These are phyloP conservation scores for Artemisia argyi DNA, from an alignment of 129 eudicot species.

Conservation along the genomic window DNA sequence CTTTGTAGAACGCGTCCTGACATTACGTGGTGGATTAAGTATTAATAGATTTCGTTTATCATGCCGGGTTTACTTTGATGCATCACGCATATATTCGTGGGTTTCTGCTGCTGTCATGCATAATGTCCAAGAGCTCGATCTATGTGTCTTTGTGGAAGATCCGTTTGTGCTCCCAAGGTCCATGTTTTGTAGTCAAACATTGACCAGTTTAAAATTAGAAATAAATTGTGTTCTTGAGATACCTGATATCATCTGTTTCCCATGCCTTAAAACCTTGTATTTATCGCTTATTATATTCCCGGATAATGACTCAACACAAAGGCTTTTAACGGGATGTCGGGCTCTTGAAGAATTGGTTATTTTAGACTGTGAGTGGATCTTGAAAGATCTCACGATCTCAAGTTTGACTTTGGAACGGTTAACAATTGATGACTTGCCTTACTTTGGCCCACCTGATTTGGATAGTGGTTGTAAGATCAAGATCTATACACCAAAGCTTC, in stretches of 20 bases:
- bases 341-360: slow-evolving; percentile 68
- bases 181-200: slow-evolving; percentile 40
- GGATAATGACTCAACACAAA: slow-evolving; percentile 43
- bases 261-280: slow-evolving; percentile 50
- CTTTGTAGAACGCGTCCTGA: slow-evolving; percentile 58
- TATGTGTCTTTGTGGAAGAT: slow-evolving; percentile 66
- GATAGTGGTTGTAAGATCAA: slow-evolving; percentile 45
- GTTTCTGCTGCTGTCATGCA: slow-evolving; percentile 47
- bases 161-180: slow-evolving; percentile 47
- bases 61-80: slow-evolving; percentile 58
- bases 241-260: slow-evolving; percentile 51
- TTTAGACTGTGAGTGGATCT: slow-evolving; percentile 68
- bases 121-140: slow-evolving; percentile 61
- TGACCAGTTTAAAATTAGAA: slow-evolving; percentile 49
- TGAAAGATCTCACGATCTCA: slow-evolving; percentile 41
- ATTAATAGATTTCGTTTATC: slow-evolving; percentile 61
- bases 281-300: slow-evolving; percentile 49
- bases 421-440: slow-evolving; percentile 64
- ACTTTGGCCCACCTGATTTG: slow-evolving; percentile 49
- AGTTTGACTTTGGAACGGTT: slow-evolving; percentile 50
- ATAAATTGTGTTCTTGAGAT: slow-evolving; percentile 56
- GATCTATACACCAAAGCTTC: slow-evolving; percentile 51
- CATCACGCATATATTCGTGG: slow-evolving; percentile 61
- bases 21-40: slow-evolving; percentile 40
- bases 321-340: slow-evolving; percentile 59